Evolutionary conservation across 2,329 filamentous ascomycete genomes (phyloP).

Genomic region (Sphaerulina populicola): DNA sequence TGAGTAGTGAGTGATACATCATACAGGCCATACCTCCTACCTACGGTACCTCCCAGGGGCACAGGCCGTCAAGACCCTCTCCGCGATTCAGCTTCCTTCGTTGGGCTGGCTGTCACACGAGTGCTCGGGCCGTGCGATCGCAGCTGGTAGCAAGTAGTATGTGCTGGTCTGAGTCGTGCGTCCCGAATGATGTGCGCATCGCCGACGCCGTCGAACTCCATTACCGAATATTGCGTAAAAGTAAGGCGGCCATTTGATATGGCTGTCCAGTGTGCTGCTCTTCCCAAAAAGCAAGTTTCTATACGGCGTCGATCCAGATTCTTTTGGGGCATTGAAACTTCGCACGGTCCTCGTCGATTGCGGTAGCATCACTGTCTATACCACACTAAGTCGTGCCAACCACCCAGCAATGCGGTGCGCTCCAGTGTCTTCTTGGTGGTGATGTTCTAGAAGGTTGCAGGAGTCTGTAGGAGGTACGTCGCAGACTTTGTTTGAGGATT

Average conservation of each 20-base stretch:
- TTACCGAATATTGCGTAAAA: not conserved
- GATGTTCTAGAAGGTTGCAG: conserved; percentile 27
- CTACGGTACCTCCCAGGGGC: too few species aligned
- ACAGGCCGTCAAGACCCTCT: not conserved
- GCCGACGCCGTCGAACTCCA: not conserved
- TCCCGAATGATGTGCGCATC: not conserved
- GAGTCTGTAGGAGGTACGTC: conserved; percentile 36
- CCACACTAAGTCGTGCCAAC: too few species aligned
- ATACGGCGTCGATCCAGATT: too few species aligned
- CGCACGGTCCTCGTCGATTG: too few species aligned
- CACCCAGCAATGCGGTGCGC: too few species aligned
- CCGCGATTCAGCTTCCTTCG: not conserved
- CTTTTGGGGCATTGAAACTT: too few species aligned
- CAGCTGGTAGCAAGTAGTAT: conserved; percentile 6
- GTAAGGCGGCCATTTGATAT: not conserved
- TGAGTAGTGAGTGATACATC: not conserved
- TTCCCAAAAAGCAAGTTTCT: too few species aligned
- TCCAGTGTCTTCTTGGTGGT: too few species aligned
- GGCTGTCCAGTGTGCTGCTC: not conserved
- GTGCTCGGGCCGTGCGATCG: conserved; percentile 4
- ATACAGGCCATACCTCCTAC: too few species aligned
- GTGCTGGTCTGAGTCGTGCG: conserved; percentile 5
- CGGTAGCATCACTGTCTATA: too few species aligned
- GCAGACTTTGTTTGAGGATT: conserved; percentile 41
- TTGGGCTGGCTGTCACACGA: not conserved